Base-by-base conservation (phyloP, 192 early-diverging fungal species). In the Entomortierella lignicola region DNA sequence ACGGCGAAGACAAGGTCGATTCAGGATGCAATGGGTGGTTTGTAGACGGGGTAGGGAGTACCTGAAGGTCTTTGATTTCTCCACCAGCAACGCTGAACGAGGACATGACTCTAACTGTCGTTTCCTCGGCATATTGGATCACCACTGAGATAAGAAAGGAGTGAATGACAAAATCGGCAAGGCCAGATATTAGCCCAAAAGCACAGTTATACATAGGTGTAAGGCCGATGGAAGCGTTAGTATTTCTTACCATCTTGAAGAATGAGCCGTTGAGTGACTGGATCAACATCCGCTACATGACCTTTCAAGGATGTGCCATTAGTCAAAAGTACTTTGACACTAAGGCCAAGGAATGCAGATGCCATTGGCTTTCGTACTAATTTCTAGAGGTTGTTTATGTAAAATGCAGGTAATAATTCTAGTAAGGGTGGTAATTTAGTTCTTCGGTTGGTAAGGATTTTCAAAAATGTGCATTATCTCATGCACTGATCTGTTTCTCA, bases 1-100 rank as follows among this genome's bases (percentile, higher is more conserved):
- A 55, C 42, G 67, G 37, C 8, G 73, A 26, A 13, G 71, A 55
- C 2, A 63, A 52, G 7, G 60, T 42, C 17, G 55, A n/a, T 17
- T 12, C 60, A 15, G 43, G 63, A 31, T 56, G 56, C 0, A 55
- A 32, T 32, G 66, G 23, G 21, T 72, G 74, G 27, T 60, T 34
- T 18, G 72, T 13, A 54, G 71, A 53, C 26, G 77, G 64, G 15
- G 63, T 82, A 32, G 81, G 63, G 4, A 90, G 50, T 25, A 92
- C 87, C 63, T 88, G 75, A 12, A 92, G 75, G 69, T 92, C 91
- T 52, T 83, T 84, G 59, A 92, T 91, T 53, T 92, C 89, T 20
- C 81, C 72, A 20, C 91, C 91, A 17, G 82, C 73, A 10, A 91
- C 86, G n/a, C 82, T 82, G 63, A 86, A 89, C 30, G 82, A 81